These are phyloP conservation scores for Pestalotiopsis sp. DNA, from an alignment of 2,329 filamentous ascomycete species.

Conservation along the genomic window DNA sequence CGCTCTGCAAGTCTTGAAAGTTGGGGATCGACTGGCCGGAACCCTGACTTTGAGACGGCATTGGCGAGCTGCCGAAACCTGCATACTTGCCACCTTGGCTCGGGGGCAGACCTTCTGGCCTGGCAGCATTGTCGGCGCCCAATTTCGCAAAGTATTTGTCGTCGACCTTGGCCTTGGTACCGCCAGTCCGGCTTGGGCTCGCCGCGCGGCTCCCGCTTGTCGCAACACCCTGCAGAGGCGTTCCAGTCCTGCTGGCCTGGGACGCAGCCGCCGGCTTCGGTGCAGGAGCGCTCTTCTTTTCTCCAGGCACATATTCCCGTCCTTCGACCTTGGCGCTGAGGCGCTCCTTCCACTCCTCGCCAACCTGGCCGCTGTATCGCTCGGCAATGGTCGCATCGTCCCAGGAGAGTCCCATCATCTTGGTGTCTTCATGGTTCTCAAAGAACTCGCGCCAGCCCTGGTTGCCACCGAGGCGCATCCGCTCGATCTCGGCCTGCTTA, in stretches of 20 bases:
- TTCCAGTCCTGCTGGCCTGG: conserved; percentile 37
- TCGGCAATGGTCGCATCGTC: conserved; percentile 90
- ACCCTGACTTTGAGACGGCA: conserved; percentile 47
- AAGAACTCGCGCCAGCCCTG: conserved; percentile 87
- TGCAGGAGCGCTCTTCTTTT: conserved; percentile 52
- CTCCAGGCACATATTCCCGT: conserved; percentile 77
- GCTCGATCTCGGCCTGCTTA: conserved; percentile 87
- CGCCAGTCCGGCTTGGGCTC: conserved; percentile 40
- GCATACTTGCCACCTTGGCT: conserved; percentile 90
- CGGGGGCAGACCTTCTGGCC: conserved; percentile 76
- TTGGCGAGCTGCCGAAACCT: conserved; percentile 83
- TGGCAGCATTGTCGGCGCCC: conserved; percentile 78
- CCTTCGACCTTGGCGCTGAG: conserved; percentile 87
- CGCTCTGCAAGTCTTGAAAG: conserved; percentile 87
- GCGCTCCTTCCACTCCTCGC: conserved; percentile 94
- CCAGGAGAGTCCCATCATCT: conserved; percentile 71
- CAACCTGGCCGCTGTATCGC: conserved; percentile 84
- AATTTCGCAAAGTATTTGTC: conserved; percentile 90
- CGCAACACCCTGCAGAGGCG: conserved; percentile 37
- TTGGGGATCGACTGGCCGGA: conserved; percentile 57
- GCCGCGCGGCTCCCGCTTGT: conserved; percentile 40
- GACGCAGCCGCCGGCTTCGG: conserved; percentile 36
- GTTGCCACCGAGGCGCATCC: conserved; percentile 93
- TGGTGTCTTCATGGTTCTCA: conserved; percentile 68
- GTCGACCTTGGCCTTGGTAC: conserved; percentile 64